phyloP scores from a whole-genome alignment of 2,329 filamentous ascomycete species.

The Eutypa lata region DNA sequence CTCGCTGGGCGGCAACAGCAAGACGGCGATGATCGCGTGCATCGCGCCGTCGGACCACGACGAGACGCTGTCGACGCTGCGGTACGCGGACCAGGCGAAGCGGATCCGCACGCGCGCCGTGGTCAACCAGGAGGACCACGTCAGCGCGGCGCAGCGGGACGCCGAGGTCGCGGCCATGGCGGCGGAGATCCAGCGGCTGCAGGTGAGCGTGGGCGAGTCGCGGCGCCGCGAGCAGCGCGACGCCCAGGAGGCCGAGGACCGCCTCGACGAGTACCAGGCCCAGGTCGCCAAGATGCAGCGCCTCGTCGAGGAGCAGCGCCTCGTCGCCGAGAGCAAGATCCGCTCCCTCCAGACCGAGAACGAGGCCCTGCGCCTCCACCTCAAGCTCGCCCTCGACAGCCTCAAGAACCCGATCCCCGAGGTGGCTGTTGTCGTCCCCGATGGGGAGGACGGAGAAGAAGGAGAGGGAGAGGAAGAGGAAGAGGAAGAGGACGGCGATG shows the following conservation, averaged over 20 bases:
- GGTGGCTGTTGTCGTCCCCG: constrained; percentile 36
- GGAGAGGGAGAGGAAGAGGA: too few species aligned
- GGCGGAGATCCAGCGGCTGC: constrained; percentile 84
- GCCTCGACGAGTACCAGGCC: constrained; percentile 90
- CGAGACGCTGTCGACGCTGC: constrained; percentile 90
- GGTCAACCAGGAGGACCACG: constrained; percentile 85
- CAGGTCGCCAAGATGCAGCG: constrained; percentile 88
- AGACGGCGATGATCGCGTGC: constrained; percentile 98
- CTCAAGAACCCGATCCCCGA: constrained; percentile 86
- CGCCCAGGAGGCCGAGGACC: constrained; percentile 73
- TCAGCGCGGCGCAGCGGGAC: constrained; percentile 89
- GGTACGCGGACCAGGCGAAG: constrained; percentile 97
- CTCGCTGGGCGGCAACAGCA: constrained; percentile 91
- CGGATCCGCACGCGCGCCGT: constrained; percentile 90
- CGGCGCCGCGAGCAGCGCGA: constrained; percentile 67
- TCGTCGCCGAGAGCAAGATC: constrained; percentile 92
- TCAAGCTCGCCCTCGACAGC: constrained; percentile 81
- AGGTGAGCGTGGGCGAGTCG: constrained; percentile 69
- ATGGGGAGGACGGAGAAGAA: constrained; percentile 24
- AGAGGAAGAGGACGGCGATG: constrained; percentile 4
- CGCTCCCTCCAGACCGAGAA: constrained; percentile 86
- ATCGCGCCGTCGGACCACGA: constrained; percentile 96
- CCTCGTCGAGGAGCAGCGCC: constrained; percentile 89
- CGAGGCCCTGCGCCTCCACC: constrained; percentile 80
- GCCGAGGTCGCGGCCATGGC: constrained; percentile 93